phyloP scores from a whole-genome alignment of 208 protist species.

The Acanthamoeba culbertsoni region DNA sequence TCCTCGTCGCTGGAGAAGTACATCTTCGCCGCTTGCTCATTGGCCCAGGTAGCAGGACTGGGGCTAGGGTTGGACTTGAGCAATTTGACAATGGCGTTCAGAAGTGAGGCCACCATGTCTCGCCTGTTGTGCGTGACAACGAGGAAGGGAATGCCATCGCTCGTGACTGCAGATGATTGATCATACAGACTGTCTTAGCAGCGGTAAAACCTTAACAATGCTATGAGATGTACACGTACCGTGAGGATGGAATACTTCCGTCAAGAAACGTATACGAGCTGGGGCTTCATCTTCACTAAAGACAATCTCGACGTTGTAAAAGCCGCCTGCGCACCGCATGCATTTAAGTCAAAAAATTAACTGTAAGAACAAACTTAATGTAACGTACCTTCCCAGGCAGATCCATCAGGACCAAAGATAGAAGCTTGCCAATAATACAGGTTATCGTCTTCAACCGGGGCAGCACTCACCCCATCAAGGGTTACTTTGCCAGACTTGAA shows the following conservation, averaged over 20 bases:
- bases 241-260: constrained; percentile 59
- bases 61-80: constrained; percentile 47
- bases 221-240: not conserved
- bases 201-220: not conserved
- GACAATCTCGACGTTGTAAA: constrained; percentile 49
- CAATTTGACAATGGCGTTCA: constrained; percentile 56
- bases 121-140: not conserved
- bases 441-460: constrained; percentile 57
- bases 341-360: not conserved
- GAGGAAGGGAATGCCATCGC: constrained; percentile 57
- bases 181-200: not conserved
- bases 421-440: constrained; percentile 65
- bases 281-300: constrained; percentile 59
- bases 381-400: constrained; percentile 56
- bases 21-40: constrained; percentile 51
- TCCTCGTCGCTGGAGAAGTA: constrained; percentile 63
- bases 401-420: constrained; percentile 62
- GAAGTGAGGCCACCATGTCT: constrained; percentile 32
- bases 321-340: not conserved
- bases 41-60: constrained; percentile 59
- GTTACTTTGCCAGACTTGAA: constrained; percentile 49
- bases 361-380: not conserved
- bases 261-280: constrained; percentile 52
- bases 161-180: constrained; percentile 18
- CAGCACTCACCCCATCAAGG: constrained; percentile 61